Conservation (phyloP, 148 eudicot genomes). For the Agrostemma githago region DNA sequence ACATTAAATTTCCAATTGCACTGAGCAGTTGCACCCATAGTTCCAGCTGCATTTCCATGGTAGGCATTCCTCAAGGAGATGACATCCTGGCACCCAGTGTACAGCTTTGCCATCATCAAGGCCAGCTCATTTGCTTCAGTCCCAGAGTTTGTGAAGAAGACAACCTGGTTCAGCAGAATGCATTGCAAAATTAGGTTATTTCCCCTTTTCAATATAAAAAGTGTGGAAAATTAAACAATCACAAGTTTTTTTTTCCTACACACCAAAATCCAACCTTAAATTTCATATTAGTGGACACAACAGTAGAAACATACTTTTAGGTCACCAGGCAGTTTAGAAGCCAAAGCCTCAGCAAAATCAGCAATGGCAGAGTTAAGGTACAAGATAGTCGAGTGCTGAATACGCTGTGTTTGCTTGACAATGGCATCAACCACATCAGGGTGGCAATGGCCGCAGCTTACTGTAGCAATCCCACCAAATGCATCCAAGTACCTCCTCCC, state of each 20-base stretch:
- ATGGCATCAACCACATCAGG: conserved; percentile 85
- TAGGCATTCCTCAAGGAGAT: conserved; percentile 85
- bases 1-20: conserved; percentile 86
- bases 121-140: conserved; percentile 99
- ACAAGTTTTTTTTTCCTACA: too few relatives aligned
- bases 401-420: conserved; percentile 52
- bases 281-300: too few relatives aligned
- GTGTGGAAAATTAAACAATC: not conserved
- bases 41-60: conserved; percentile 93
- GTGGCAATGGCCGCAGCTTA: conserved; percentile 90
- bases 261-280: too few relatives aligned
- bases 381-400: conserved; percentile 85
- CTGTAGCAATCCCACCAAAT: conserved; percentile 90
- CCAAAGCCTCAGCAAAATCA: conserved; percentile 95
- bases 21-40: conserved; percentile 97
- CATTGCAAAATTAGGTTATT: not conserved
- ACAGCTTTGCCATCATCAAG: conserved; percentile 82
- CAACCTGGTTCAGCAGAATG: conserved; percentile 52
- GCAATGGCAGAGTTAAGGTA: conserved; percentile 74
- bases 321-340: conserved; percentile 85
- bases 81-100: conserved; percentile 85
- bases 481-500: conserved; percentile 89
- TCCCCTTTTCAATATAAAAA: not conserved
- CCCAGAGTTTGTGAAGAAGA: conserved; percentile 92
- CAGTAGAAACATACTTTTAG: conserved; percentile 53